phyloP scores from a whole-genome alignment of 768 basidiomycete genomes.

The Podaxis sp. region DNA sequence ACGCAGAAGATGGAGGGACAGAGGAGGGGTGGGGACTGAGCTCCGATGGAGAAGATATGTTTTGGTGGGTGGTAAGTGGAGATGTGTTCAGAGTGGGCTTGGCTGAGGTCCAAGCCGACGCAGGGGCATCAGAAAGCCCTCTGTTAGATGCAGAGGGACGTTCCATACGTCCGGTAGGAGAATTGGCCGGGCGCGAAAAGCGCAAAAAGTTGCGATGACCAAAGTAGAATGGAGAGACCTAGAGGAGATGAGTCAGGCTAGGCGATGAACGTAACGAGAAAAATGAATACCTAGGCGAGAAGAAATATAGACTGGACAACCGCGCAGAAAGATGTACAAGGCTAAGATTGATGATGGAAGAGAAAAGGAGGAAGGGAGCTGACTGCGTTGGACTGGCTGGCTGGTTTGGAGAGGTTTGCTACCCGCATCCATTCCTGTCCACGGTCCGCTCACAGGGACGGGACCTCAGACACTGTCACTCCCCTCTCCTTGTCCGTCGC shows the following conservation, averaged over 20 bases:
- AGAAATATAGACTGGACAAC: not conserved
- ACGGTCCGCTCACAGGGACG: constrained; percentile 8
- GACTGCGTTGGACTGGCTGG: constrained; percentile 12
- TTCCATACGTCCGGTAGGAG: not conserved
- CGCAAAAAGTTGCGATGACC: not conserved
- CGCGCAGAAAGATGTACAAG: not conserved
- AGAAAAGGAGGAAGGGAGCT: constrained; percentile 9
- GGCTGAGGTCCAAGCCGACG: constrained; percentile 25
- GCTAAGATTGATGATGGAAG: constrained; percentile 11
- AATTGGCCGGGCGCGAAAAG: not conserved
- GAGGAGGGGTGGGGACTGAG: constrained; percentile 30
- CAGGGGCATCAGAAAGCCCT: constrained; percentile 7
- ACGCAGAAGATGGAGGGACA: constrained; percentile 29
- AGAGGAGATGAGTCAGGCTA: not conserved
- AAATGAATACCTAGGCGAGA: constrained; percentile 2
- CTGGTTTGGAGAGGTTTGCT: constrained; percentile 13
- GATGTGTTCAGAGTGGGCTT: constrained; percentile 39
- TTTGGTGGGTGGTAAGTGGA: constrained; percentile 21
- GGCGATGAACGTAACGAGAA: not conserved
- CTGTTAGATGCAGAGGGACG: not conserved
- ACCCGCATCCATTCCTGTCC: constrained; percentile 10
- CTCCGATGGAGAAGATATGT: constrained; percentile 24
- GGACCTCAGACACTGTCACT: constrained; percentile 1
- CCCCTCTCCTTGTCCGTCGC: not conserved
- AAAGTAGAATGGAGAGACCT: not conserved